Evolutionary conservation across 1,284 basidiomycete species (phyloP), one percentile per base, ranked within the genome.

Genomic region (Ceratobasidium sp.): DNA sequence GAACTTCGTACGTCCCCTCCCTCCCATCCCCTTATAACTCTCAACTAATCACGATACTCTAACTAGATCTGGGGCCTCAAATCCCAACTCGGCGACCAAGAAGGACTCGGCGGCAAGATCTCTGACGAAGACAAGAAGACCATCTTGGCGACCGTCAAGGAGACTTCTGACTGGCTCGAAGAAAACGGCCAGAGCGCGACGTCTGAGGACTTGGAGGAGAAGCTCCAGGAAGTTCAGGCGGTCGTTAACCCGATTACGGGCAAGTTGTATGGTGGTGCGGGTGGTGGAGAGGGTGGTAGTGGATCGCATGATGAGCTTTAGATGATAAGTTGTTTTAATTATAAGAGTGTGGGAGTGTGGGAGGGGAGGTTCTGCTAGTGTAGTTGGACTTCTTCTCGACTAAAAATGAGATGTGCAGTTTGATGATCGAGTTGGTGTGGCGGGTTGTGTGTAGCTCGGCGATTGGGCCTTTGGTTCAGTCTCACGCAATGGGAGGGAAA

Each of bases 161-260:
- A 97, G 83, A 92, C 93, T 80, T 92, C 93, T 48, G 94, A 96
- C 79, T 98, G 96, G 96, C 90, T 97, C 80, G 95, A 97, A 70
- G 91, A 92, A 82, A 90, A 95, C 84, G 93, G 91, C n/a, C 86
- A 89, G 71, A 86, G 86, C 26, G 96, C 96, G 54, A 90, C 90
- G 68, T 91, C 92, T 74, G 96, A 97, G 85, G 95, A 97, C 80
- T 88, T 96, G 62, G 96, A 98, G 85, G 96, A 97, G 89, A 96
- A 96, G 89, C 87, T 96, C 82, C 85, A 87, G 70, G 92, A 93
- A 85, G 88, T 95, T 61, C 93, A 94, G 85, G 86, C 89, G 68
- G 86, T 91, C 44, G 91, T 95, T 77, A 88, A 88, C 83, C 93
- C 93, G 66, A 94, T 94, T 85, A 93, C 93, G 57, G 90, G 90